Evolutionary conservation across 306 rosid species (phyloP).

Genomic region (Gillenia trifoliata): DNA sequence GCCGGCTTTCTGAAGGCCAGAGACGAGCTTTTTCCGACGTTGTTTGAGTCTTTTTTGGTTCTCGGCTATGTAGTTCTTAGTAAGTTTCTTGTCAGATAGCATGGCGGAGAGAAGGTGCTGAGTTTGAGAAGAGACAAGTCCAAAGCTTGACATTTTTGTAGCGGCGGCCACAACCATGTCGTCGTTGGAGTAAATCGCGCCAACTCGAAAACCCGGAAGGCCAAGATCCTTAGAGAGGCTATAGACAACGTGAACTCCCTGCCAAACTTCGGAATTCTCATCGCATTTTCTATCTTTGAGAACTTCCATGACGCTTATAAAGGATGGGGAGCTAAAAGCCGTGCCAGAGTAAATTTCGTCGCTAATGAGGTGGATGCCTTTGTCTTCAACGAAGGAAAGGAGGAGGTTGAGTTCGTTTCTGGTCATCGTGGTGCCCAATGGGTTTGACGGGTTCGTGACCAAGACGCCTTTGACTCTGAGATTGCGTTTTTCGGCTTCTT

Average conservation of each 20-base stretch:
- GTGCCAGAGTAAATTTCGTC: constrained; percentile 92
- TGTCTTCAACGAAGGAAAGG: constrained; percentile 47
- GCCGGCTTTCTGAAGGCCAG: constrained; percentile 52
- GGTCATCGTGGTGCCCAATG: constrained; percentile 65
- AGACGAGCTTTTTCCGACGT: constrained; percentile 46
- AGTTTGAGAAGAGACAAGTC: constrained; percentile 75
- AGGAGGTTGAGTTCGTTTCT: constrained; percentile 50
- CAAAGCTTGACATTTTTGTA: constrained; percentile 87
- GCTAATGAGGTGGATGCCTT: constrained; percentile 68
- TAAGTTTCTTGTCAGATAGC: constrained; percentile 66
- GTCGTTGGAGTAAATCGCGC: constrained; percentile 70
- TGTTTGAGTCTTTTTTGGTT: constrained; percentile 57
- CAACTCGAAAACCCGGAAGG: constrained; percentile 81
- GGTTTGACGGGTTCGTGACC: constrained; percentile 87
- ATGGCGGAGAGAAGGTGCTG: constrained; percentile 72
- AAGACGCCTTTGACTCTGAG: constrained; percentile 73
- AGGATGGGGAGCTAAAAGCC: constrained; percentile 55
- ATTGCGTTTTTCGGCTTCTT: constrained; percentile 51
- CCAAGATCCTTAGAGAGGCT: constrained; percentile 89
- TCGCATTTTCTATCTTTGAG: constrained; percentile 39
- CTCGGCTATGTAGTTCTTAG: constrained; percentile 51
- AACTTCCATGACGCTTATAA: constrained; percentile 64
- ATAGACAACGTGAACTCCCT: constrained; percentile 64
- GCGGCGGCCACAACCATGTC: constrained; percentile 57
- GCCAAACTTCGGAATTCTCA: constrained; percentile 18